These are phyloP conservation scores for Elaeis guineensis DNA, from an alignment of 176 grass and related monocot species.

Conservation along the genomic window DNA sequence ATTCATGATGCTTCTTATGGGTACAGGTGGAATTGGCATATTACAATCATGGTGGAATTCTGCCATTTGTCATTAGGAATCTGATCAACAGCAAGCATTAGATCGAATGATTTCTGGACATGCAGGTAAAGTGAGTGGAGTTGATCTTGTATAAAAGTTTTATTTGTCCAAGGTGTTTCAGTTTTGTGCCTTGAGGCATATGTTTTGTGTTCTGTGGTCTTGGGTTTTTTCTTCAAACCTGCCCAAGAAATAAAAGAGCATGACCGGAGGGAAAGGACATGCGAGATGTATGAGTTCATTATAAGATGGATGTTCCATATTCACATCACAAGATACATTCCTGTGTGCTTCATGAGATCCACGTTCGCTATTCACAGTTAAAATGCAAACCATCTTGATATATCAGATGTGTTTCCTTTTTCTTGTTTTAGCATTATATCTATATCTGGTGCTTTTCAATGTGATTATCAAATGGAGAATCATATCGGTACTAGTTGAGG, in stretches of 20 bases:
- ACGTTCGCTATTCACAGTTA: too few species aligned
- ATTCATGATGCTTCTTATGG: background rate
- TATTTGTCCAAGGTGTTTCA: background rate
- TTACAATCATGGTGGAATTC: constrained; percentile 83
- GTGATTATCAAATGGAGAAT: too few species aligned
- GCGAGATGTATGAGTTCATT: too few species aligned
- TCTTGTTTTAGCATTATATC: too few species aligned
- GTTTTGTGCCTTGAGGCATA: background rate
- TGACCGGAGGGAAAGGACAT: too few species aligned
- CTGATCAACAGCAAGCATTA: constrained; percentile 45
- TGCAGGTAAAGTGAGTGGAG: constrained; percentile 3
- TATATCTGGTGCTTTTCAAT: too few species aligned
- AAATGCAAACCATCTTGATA: too few species aligned
- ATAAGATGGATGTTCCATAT: too few species aligned
- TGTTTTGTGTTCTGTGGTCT: constrained; percentile 7
- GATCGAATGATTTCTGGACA: background rate
- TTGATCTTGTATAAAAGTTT: background rate
- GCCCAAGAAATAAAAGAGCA: constrained; percentile 29
- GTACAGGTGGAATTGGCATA: constrained; percentile 90
- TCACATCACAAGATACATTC: too few species aligned
- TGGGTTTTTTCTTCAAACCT: constrained; percentile 25
- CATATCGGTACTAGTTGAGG: too few species aligned
- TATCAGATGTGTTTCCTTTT: too few species aligned
- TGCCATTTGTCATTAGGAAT: constrained; percentile 79
- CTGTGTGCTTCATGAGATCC: too few species aligned